Percentiles rank a stretch among this genome's conserved stretches.
Evolutionary conservation across 495 filamentous ascomycete genomes (phyloP).

Genomic region (Penicillium parvum): DNA sequence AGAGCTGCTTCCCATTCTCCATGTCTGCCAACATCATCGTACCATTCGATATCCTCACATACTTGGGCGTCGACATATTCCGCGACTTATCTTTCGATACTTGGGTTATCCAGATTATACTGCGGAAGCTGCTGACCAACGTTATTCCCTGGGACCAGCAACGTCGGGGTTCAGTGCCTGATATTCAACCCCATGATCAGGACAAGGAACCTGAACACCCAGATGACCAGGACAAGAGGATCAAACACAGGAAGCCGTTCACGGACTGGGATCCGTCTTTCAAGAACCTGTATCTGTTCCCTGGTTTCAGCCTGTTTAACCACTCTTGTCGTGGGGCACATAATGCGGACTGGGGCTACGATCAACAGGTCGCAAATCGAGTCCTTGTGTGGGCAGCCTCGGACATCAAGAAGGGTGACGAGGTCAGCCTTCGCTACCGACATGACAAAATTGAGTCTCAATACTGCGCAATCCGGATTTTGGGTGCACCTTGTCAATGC

Average conservation of each 20-base stretch:
- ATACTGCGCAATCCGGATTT: no score
- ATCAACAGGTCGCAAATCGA: constrained; percentile 23
- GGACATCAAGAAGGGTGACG: constrained; percentile 22
- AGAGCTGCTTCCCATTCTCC: constrained; percentile 28
- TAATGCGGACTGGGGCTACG: constrained; percentile 29
- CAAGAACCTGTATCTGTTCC: constrained; percentile 26
- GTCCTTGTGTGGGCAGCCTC: constrained; percentile 26
- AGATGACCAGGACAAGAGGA: constrained; percentile 6
- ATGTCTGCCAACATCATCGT: constrained; percentile 32
- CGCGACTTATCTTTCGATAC: constrained; percentile 35
- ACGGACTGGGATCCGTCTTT: constrained; percentile 19
- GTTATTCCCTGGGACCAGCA: constrained; percentile 24
- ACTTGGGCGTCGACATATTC: constrained; percentile 39
- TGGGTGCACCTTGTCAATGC: no score
- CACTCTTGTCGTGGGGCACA: constrained; percentile 17
- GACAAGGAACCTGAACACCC: constrained; percentile 11
- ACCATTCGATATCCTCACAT: constrained; percentile 32
- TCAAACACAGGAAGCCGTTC: constrained; percentile 1
- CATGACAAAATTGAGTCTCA: constrained; percentile 4
- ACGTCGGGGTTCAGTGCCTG: constrained; percentile 10
- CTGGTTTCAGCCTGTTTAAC: constrained; percentile 34
- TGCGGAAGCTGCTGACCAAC: constrained; percentile 28
- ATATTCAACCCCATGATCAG: neutral
- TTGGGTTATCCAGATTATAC: constrained; percentile 33
- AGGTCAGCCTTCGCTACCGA: constrained; percentile 28